Evolutionary conservation across 1,284 basidiomycete species (phyloP).

Genomic region (Sanghuangporus weigelae): DNA sequence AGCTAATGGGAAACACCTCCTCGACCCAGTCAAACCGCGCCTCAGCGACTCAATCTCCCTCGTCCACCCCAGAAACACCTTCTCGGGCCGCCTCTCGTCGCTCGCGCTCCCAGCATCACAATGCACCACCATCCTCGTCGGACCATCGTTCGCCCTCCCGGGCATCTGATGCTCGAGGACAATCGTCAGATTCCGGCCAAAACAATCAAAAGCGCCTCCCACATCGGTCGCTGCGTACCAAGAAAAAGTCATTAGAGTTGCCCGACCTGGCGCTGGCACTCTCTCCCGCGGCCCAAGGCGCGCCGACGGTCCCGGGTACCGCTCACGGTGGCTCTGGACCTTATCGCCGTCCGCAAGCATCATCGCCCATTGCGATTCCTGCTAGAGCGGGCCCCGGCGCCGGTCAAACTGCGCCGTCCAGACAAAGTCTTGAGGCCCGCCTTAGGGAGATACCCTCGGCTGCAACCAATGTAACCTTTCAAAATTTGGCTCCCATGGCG

Average conservation of each 20-base stretch:
- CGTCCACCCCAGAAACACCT: constrained; percentile 3
- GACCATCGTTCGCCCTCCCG: constrained; percentile 6
- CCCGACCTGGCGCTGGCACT: constrained; percentile 67
- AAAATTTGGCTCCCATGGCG: constrained; percentile 6
- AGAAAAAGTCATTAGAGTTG: constrained; percentile 71
- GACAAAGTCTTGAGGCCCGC: constrained; percentile 29
- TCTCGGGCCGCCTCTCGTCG: constrained; percentile 12
- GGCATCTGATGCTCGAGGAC: neutral
- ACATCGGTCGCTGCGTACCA: constrained; percentile 52
- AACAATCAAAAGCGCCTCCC: constrained; percentile 18
- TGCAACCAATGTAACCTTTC: constrained; percentile 4
- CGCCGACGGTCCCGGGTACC: constrained; percentile 29
- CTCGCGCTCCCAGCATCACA: constrained; percentile 14
- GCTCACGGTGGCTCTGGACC: constrained; percentile 4
- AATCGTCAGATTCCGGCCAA: neutral
- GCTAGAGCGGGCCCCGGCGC: constrained; percentile 36
- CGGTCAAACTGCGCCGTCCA: constrained; percentile 28
- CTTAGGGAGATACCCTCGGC: constrained; percentile 20
- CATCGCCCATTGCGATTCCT: constrained; percentile 36
- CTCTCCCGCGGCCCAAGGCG: constrained; percentile 38
- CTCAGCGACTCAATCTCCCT: neutral
- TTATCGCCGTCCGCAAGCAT: constrained; percentile 35
- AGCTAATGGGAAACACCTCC: constrained; percentile 19
- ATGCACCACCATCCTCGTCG: neutral
- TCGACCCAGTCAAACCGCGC: constrained; percentile 14